Evolutionary conservation across 2,329 filamentous ascomycete genomes (phyloP).

Genomic region (Phialophora chinensis): DNA sequence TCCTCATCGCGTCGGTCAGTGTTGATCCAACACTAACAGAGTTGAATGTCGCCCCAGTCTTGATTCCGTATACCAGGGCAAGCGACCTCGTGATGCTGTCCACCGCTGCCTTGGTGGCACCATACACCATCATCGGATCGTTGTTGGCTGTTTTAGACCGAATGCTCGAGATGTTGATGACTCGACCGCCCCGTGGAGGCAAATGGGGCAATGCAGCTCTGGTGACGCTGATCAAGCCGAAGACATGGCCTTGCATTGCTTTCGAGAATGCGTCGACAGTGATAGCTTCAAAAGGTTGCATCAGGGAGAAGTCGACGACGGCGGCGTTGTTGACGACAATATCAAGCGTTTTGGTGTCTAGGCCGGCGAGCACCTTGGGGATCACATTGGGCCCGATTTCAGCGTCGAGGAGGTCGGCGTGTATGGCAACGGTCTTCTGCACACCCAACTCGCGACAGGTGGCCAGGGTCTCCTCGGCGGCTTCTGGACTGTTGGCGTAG

Average conservation of each 20-base stretch:
- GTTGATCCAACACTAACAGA: conserved; percentile 16
- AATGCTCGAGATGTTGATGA: conserved; percentile 29
- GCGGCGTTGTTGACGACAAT: conserved; percentile 28
- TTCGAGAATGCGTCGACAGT: conserved; percentile 12
- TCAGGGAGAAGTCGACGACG: conserved; percentile 6
- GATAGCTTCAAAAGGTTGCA: conserved; percentile 12
- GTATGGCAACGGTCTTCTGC: conserved; percentile 17
- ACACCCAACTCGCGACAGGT: conserved; percentile 9
- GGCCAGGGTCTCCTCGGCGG: conserved; percentile 13
- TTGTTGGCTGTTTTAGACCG: conserved; percentile 14
- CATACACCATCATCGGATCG: conserved; percentile 31
- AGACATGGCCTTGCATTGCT: conserved; percentile 19
- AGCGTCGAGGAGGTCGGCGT: conserved; percentile 22
- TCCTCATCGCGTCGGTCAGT: conserved; percentile 44
- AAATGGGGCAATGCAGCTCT: conserved; percentile 20
- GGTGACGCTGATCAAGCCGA: conserved; percentile 19
- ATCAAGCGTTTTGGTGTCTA: conserved; percentile 23
- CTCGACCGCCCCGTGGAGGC: conserved; percentile 20
- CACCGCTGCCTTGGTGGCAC: conserved; percentile 44
- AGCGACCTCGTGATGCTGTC: conserved; percentile 36
- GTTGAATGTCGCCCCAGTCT: conserved; percentile 20
- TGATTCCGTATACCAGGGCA: conserved; percentile 19
- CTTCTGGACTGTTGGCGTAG: conserved; percentile 16
- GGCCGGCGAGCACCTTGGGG: conserved; percentile 15
- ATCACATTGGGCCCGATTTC: conserved; percentile 20